phyloP scores from a whole-genome alignment of 2,329 filamentous ascomycete species.

The Aspergillus piperis region DNA sequence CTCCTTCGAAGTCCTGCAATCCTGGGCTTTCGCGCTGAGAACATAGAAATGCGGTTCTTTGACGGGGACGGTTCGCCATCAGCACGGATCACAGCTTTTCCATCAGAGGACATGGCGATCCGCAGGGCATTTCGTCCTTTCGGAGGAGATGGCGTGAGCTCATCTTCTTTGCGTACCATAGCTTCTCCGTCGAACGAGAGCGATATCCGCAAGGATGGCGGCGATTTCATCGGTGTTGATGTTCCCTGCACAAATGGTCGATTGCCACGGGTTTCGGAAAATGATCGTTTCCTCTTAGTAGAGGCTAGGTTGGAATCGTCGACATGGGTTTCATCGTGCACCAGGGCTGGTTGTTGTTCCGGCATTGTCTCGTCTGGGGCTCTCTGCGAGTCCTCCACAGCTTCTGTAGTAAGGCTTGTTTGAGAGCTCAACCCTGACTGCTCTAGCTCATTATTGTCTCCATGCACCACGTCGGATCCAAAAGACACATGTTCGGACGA shows the following conservation, averaged over 20 bases:
- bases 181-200: constrained; percentile 45
- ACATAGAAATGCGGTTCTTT: constrained; percentile 53
- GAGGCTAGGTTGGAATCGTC: constrained; percentile 26
- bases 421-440: constrained; percentile 31
- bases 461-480: constrained; percentile 22
- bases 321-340: constrained; percentile 10
- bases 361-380: constrained; percentile 23
- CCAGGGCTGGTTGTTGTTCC: constrained; percentile 17
- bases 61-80: constrained; percentile 70
- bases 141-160: constrained; percentile 44
- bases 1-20: constrained; percentile 65
- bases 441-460: constrained; percentile 32
- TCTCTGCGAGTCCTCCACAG: constrained; percentile 26
- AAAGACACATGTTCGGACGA: constrained; percentile 25
- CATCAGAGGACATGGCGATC: constrained; percentile 81
- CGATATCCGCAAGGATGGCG: constrained; percentile 44
- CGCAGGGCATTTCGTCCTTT: constrained; percentile 60
- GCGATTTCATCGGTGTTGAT: constrained; percentile 29
- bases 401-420: constrained; percentile 32
- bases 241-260: constrained; percentile 13
- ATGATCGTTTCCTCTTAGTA: constrained; percentile 38
- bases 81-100: constrained; percentile 81
- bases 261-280: constrained; percentile 30
- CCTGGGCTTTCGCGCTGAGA: constrained; percentile 51
- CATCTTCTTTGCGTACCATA: constrained; percentile 40